Percentiles rank a stretch among this genome's conserved stretches.
Evolutionary conservation across 2,329 filamentous ascomycete genomes (phyloP).

Genomic region (Nannizziopsis barbatae): DNA sequence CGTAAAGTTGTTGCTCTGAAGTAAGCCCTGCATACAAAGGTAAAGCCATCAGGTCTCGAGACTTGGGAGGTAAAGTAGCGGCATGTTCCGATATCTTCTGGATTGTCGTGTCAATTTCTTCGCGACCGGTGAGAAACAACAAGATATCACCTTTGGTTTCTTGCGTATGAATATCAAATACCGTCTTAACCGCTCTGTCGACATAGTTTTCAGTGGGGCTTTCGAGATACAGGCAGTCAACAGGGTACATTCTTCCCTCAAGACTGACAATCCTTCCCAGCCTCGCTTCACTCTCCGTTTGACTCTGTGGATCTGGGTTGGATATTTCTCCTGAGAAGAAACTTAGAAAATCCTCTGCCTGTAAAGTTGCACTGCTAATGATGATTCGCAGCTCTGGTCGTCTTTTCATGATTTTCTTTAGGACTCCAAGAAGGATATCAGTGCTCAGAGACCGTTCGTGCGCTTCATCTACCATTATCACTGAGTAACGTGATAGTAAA

Average conservation of each 20-base stretch:
- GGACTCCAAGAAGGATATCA: constrained; percentile 74
- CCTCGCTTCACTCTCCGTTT: constrained; percentile 26
- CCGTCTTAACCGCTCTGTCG: constrained; percentile 66
- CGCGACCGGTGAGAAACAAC: constrained; percentile 81
- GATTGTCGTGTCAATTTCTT: constrained; percentile 80
- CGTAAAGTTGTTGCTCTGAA: constrained; percentile 86
- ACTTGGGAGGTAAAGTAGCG: constrained; percentile 48
- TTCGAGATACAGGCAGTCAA: constrained; percentile 73
- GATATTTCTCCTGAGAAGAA: constrained; percentile 56
- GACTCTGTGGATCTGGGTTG: constrained; percentile 20
- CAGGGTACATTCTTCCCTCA: constrained; percentile 78
- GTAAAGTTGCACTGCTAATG: constrained; percentile 84
- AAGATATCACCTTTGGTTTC: constrained; percentile 79
- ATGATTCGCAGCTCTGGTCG: constrained; percentile 75
- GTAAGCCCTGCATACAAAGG: constrained; percentile 83
- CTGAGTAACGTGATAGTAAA: constrained; percentile 76
- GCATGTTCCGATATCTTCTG: constrained; percentile 66
- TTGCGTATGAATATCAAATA: constrained; percentile 74
- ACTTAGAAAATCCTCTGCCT: constrained; percentile 70
- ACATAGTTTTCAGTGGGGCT: constrained; percentile 75
- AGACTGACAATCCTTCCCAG: constrained; percentile 63
- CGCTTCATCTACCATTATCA: constrained; percentile 96
- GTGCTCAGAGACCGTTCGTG: constrained; percentile 90
- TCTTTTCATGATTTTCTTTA: constrained; percentile 80
- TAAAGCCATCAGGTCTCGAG: constrained; percentile 54